Evolutionary conservation across 2,329 filamentous ascomycete species (phyloP).

Genomic region (Celoporthe dispersa): DNA sequence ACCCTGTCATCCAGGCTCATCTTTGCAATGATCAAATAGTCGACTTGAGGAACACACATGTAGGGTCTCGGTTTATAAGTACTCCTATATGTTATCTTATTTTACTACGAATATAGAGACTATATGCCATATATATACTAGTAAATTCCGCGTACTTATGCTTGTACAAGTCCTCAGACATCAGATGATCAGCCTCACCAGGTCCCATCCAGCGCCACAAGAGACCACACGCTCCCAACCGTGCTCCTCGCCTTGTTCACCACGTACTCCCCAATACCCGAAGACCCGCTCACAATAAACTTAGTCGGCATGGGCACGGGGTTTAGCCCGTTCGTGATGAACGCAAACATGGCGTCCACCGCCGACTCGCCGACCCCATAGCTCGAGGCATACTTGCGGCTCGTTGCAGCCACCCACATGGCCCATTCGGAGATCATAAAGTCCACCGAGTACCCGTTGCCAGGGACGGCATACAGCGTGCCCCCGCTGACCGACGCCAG

Average conservation of each 20-base stretch:
- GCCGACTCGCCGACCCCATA: conserved; percentile 14
- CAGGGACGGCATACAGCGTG: conserved; percentile 18
- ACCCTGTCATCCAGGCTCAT: too few species aligned
- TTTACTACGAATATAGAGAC: neutral
- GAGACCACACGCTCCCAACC: conserved; percentile 24
- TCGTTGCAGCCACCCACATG: conserved; percentile 21
- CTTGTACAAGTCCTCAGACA: neutral
- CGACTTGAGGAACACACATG: too few species aligned
- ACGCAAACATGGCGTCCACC: conserved; percentile 18
- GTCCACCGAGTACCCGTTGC: conserved; percentile 18
- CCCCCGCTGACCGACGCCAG: conserved; percentile 19
- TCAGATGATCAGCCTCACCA: conserved; percentile 25
- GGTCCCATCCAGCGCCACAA: conserved; percentile 28
- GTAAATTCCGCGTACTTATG: too few species aligned
- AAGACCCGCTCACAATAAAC: conserved; percentile 16
- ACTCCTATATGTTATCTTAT: too few species aligned
- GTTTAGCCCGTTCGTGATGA: conserved; percentile 18
- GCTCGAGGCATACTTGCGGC: conserved; percentile 13
- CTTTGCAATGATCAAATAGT: too few species aligned
- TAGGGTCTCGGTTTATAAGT: too few species aligned
- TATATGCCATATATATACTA: neutral
- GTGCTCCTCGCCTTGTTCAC: conserved; percentile 23
- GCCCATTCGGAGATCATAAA: conserved; percentile 27
- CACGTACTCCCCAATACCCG: conserved; percentile 16
- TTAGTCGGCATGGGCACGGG: conserved; percentile 26